Evolutionary conservation across 495 filamentous ascomycete genomes (phyloP).

Genomic region (Tuber indicum): DNA sequence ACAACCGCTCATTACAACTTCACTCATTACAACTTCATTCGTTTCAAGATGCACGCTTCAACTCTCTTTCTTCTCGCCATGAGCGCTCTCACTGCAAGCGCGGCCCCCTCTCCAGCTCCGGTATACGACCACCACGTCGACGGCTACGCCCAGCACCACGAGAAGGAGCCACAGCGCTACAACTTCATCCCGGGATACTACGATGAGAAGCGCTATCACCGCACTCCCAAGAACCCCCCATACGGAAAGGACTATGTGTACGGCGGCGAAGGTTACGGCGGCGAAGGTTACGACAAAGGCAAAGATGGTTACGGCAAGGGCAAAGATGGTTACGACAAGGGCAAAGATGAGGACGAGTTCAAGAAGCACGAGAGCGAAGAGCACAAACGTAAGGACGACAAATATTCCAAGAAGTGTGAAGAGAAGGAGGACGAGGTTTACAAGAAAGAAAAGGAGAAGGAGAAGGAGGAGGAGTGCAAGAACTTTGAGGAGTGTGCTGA

Average conservation of each 20-base stretch:
- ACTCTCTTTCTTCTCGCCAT: neutral
- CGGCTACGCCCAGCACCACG: neutral
- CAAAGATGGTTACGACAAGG: neutral
- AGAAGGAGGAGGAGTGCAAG: neutral
- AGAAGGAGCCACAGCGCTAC: neutral
- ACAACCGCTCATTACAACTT: neutral
- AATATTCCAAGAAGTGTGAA: neutral
- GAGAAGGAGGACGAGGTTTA: neutral
- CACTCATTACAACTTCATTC: neutral
- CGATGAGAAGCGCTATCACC: slow-evolving; percentile 5
- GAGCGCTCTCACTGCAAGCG: neutral
- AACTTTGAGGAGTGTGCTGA: neutral
- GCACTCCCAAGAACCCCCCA: slow-evolving; percentile 1
- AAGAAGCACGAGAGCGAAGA: neutral
- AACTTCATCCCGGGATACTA: neutral
- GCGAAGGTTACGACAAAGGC: neutral
- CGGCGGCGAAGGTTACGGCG: neutral
- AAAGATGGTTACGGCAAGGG: neutral
- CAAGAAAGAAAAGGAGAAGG: neutral
- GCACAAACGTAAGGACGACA: no score
- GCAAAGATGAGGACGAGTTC: neutral
- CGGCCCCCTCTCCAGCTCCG: neutral
- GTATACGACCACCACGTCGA: neutral
- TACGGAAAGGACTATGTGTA: neutral
- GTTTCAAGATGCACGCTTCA: neutral